Evolutionary conservation across 208 protist species (phyloP).

Genomic region (Trypanosoma lewisi): DNA sequence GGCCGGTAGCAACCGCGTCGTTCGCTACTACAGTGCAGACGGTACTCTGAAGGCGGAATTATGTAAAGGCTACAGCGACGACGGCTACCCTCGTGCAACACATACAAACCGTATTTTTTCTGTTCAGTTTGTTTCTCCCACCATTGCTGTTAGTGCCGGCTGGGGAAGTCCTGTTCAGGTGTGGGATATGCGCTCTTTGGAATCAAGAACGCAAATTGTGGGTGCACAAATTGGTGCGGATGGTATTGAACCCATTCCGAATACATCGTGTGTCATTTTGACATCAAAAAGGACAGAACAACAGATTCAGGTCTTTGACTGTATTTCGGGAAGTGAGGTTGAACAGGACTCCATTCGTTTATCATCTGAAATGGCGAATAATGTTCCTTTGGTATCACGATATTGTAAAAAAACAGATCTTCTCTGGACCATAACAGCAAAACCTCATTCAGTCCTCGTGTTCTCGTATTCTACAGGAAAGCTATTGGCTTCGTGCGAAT

Average conservation of each 20-base stretch:
- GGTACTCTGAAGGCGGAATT: constrained; percentile 37
- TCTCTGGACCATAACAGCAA: constrained; percentile 53
- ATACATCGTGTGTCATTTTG: constrained; percentile 50
- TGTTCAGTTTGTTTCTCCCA: constrained; percentile 45
- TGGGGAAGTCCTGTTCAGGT: constrained; percentile 89
- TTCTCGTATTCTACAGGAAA: constrained; percentile 30
- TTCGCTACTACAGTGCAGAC: constrained; percentile 72
- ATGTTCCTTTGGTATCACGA: constrained; percentile 33
- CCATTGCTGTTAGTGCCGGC: constrained; percentile 60
- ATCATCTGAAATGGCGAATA: constrained; percentile 23
- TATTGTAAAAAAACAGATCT: constrained; percentile 31
- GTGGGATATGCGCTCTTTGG: constrained; percentile 71
- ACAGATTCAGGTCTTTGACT: constrained; percentile 75
- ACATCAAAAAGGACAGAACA: constrained; percentile 38
- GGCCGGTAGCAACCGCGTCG: constrained; percentile 77
- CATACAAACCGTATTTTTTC: constrained; percentile 89
- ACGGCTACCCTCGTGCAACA: constrained; percentile 36
- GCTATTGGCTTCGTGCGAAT: constrained; percentile 31
- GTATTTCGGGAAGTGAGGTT: constrained; percentile 29
- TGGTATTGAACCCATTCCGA: constrained; percentile 60
- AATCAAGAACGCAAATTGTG: constrained; percentile 53
- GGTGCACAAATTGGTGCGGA: constrained; percentile 66
- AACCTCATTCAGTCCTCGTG: constrained; percentile 39
- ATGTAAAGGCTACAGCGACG: constrained; percentile 31
- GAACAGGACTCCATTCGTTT: constrained; percentile 32